Percentiles rank a stretch among this genome's conserved stretches.
Evolutionary conservation across 805 yeast genomes (phyloP).

Genomic region (Starmerella tilneyi): DNA sequence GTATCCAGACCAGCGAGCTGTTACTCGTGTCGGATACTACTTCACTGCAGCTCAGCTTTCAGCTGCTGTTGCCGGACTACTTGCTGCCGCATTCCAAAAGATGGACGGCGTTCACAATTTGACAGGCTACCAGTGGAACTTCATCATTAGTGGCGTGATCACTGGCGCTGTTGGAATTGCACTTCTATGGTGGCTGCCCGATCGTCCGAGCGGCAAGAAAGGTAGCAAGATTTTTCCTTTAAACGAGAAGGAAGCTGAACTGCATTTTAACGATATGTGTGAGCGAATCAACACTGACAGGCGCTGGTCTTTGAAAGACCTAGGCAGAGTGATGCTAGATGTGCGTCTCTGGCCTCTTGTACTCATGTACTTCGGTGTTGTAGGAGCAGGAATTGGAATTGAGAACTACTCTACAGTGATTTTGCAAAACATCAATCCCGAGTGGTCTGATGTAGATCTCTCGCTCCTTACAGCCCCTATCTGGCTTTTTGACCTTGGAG

Average conservation of each 20-base stretch:
- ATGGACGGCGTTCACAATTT: slow-evolving; percentile 62
- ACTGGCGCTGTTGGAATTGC: slow-evolving; percentile 57
- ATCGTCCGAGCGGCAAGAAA: slow-evolving; percentile 41
- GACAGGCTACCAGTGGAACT: slow-evolving; percentile 83
- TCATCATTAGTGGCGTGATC: slow-evolving; percentile 60
- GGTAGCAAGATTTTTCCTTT: slow-evolving; percentile 29
- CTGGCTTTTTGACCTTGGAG: slow-evolving; percentile 75
- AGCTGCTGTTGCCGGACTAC: slow-evolving; percentile 77
- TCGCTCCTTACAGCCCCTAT: slow-evolving; percentile 78
- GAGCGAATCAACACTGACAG: slow-evolving; percentile 28
- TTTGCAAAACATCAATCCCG: slow-evolving; percentile 53
- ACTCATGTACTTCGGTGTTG: slow-evolving; percentile 86
- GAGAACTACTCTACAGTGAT: slow-evolving; percentile 75
- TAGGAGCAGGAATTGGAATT: slow-evolving; percentile 76
- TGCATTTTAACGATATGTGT: slow-evolving; percentile 37
- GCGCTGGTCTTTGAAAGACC: slow-evolving; percentile 60
- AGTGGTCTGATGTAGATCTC: slow-evolving; percentile 52
- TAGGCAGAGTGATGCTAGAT: slow-evolving; percentile 47
- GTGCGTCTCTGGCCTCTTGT: slow-evolving; percentile 67
- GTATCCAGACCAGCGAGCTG: slow-evolving; percentile 72
- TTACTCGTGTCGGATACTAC: slow-evolving; percentile 74
- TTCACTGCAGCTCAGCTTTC: slow-evolving; percentile 88
- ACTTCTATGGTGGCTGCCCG: slow-evolving; percentile 79
- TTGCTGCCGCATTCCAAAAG: slow-evolving; percentile 77
- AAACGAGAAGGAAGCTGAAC: slow-evolving; percentile 39